phyloP scores from a whole-genome alignment of 2,329 filamentous ascomycete genomes.

The Phyllosticta citriasiana region DNA sequence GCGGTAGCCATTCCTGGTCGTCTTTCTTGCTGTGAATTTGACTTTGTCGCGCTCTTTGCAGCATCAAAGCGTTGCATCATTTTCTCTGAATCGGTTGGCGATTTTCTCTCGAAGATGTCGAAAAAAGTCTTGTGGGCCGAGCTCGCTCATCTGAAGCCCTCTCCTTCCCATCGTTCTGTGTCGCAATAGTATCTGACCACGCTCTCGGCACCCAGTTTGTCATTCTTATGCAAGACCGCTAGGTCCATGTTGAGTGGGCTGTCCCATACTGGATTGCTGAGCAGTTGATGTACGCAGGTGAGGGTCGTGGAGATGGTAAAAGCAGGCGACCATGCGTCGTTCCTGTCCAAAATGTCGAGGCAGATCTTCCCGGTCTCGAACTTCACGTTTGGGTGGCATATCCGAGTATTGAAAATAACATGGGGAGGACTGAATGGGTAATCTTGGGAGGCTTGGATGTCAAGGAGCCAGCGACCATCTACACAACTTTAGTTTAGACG shows the following conservation, averaged over 20 bases:
- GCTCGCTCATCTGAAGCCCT: not conserved
- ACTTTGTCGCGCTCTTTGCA: no score
- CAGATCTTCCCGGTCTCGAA: constrained; percentile 81
- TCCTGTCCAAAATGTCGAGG: constrained; percentile 61
- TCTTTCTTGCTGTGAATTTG: no score
- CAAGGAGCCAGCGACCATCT: constrained; percentile 74
- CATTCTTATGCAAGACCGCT: constrained; percentile 61
- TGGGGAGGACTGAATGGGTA: constrained; percentile 74
- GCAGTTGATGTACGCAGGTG: constrained; percentile 61
- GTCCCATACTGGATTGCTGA: constrained; percentile 59
- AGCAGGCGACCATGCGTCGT: constrained; percentile 68
- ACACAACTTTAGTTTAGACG: not conserved
- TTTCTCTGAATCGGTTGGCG: not conserved
- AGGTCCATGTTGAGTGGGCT: constrained; percentile 72
- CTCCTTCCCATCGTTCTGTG: constrained; percentile 35
- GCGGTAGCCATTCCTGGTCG: no score
- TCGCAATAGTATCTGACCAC: constrained; percentile 64
- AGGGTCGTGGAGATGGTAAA: constrained; percentile 71
- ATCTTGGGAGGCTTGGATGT: constrained; percentile 61
- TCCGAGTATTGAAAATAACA: constrained; percentile 71
- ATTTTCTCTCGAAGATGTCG: not conserved
- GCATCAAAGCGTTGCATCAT: not conserved
- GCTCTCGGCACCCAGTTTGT: constrained; percentile 55
- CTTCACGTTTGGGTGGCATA: constrained; percentile 75
- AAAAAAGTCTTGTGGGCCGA: not conserved